Evolutionary conservation across 2,329 filamentous ascomycete species (phyloP).

Genomic region (Coniochaeta sp.): DNA sequence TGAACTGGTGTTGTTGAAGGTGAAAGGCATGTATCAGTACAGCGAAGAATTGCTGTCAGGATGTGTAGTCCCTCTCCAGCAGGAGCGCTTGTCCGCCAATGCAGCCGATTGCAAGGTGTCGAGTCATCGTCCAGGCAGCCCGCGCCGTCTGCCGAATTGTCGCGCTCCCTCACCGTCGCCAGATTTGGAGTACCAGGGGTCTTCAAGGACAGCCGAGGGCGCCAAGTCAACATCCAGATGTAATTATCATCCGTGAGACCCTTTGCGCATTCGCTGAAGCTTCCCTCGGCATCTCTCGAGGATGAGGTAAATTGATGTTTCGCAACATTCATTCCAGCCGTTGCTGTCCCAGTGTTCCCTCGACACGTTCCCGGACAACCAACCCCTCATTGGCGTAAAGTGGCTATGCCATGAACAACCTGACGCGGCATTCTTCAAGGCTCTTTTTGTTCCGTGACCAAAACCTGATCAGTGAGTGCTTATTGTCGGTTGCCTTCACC

Average conservation of each 20-base stretch:
- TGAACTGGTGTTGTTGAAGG: conserved; percentile 3
- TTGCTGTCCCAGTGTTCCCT: not conserved
- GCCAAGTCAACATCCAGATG: no score
- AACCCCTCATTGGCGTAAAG: not conserved
- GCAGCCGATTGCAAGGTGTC: not conserved
- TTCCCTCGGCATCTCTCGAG: not conserved
- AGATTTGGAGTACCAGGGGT: conserved; percentile 4
- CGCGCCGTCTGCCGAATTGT: no score
- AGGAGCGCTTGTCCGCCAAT: not conserved
- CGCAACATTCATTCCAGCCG: conserved; percentile 1
- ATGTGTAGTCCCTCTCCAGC: no score
- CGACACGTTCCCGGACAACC: no score
- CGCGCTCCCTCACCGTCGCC: conserved; percentile 11
- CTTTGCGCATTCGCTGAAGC: not conserved
- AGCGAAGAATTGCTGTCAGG: not conserved
- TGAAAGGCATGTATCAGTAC: not conserved
- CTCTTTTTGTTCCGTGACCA: not conserved
- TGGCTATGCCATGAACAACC: conserved; percentile 1
- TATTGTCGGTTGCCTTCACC: not conserved
- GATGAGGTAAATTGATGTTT: not conserved
- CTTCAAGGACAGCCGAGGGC: not conserved
- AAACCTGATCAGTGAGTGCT: not conserved
- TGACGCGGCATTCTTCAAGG: conserved; percentile 1
- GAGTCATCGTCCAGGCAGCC: conserved; percentile 14
- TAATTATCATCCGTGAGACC: not conserved